Base-by-base conservation (phyloP, 345 rosid species). In the Gossypium anomalum region DNA sequence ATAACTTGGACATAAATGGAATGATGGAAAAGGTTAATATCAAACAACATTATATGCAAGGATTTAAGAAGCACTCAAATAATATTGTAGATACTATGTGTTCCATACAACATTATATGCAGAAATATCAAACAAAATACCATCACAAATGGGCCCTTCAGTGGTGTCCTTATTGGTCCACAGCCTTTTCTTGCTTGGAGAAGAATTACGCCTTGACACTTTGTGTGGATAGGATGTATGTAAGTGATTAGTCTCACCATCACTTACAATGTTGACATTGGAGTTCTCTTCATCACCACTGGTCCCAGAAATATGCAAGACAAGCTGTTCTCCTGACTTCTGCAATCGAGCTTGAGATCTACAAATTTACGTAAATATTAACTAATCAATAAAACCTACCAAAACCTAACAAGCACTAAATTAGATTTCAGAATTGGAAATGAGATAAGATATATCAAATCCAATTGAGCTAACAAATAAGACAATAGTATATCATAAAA, bases 331-430 rank as follows among this genome's bases (percentile, higher is more conserved):
- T 76, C 86, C 98, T 79, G 89, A 76, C 81, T 82, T 90, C 78
- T 89, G 86, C 72, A 91, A 85, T 59, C 90, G 93, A 70, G 76
- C 81, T 83, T 93, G 85, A 71, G 97, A 90, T 84, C 99, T 95
- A 73, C 70, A 76, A 49, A 48, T 16, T 61, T 25, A 61, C 72
- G 29, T 69, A 69, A 67, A 69, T 25, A 68, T 25, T 49, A 49
- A 67, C 19, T 13, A 65, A 65, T 12, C 48, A 65, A 65, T 44
- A 65, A 19, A 65, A 65, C 70, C 72, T 70, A 55, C 11, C 43
- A 67, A 66, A 73, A 65, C 70, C 72, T 70, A 55, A 9, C 43
- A 70, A 66, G 67, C 55, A 17, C 60, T 58, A 75, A 48, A 57
- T 58, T 45, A 25, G 41, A 67, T 19, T 60, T 61, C 25, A 77